Evolutionary conservation across 2,329 filamentous ascomycete species (phyloP), one percentile per base, ranked within the genome.

Genomic region (Beauveria sp.): DNA sequence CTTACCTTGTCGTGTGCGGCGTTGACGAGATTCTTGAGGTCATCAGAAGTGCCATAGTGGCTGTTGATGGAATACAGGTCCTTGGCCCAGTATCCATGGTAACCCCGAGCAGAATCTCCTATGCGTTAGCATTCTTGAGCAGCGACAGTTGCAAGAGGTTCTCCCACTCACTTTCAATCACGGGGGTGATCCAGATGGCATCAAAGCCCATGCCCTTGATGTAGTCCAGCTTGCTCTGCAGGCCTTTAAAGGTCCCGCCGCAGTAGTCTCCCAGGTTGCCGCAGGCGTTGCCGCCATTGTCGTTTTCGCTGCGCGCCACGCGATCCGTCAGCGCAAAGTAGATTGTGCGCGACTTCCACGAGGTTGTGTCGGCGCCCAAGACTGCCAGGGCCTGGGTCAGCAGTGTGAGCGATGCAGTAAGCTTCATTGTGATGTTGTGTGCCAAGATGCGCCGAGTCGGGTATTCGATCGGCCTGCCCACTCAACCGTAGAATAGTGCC

Each of bases 141-240:
- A 37, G 28, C 18, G 43, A 28, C 46, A 26, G 28, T n/a, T 10
- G 40, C 20, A 22, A 16, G 47, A 8, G 10, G 3, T 18, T 5
- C 12, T 7, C 4, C 34, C 9, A 69, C 74, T 62, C 67, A 77
- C 75, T 77, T 2, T 72, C 67, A 1, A 82, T 78, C n/a, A 85
- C 75, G 0, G 83, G 83, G 2, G 81, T 84, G 63, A 85, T 84
- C 80, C 81, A 81, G 55, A 84, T 73, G 46, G 82, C 82, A 60
- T 80, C 80, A 64, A 84, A 85, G 26, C 82, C 83, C 79, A 85
- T 82, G 54, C 78, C 78, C 67, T 83, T 76, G 68, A 87, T 86
- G 68, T 87, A 87, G 70, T 86, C 84, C 46, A 87, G 77, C 63
- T 83, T 78, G 63, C 81, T 77, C 65, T 80, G 76, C 34, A 88